These are phyloP conservation scores for Picea glauca DNA, from an alignment of 75 land plant genomes.

Conservation along the genomic window DNA sequence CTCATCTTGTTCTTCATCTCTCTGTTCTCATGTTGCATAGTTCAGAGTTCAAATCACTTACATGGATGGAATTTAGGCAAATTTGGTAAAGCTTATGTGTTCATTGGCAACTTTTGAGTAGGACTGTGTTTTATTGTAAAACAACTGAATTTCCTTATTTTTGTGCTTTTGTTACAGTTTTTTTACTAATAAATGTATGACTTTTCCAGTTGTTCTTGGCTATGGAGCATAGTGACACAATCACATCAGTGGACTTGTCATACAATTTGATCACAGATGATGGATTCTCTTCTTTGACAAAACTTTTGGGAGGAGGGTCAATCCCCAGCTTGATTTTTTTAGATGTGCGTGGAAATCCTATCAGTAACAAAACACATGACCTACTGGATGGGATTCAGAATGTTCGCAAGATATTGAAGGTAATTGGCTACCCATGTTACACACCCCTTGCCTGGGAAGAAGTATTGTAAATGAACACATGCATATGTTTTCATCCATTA, in stretches of 20 bases:
- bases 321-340: conserved; percentile 27
- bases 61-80: neutral
- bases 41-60: neutral
- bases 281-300: conserved; percentile 24
- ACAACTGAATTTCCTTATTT: neutral
- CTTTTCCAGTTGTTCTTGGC: conserved; percentile 31
- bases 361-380: conserved; percentile 18
- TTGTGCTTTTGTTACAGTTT: neutral
- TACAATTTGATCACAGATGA: conserved; percentile 35
- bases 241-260: conserved; percentile 31
- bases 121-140: neutral
- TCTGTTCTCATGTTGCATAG: neutral
- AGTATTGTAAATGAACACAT: neutral
- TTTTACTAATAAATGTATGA: neutral
- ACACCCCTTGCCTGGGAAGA: neutral
- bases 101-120: neutral
- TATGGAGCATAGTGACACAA: conserved; percentile 27
- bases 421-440: neutral
- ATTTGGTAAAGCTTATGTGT: conserved; percentile 1
- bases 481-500: neutral
- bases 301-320: conserved; percentile 21
- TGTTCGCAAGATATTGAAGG: conserved; percentile 33
- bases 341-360: conserved; percentile 31
- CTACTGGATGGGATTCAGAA: conserved; percentile 23
- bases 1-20: neutral